Evolutionary conservation across 2,329 filamentous ascomycete species (phyloP).

Genomic region (Leptographium galeiforme): DNA sequence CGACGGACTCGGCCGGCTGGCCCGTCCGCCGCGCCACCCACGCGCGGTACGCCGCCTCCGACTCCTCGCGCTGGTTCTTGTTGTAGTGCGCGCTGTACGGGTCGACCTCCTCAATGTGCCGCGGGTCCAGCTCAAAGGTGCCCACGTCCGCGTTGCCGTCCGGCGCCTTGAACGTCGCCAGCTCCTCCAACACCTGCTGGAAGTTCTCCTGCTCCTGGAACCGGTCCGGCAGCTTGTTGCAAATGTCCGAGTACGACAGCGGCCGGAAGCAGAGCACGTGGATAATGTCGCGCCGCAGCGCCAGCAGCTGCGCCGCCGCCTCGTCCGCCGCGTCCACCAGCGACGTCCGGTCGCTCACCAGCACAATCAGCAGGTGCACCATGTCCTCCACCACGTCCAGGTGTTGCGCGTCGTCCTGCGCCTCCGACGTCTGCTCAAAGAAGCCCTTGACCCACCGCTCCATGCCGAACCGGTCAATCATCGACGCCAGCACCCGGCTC

Average conservation of each 20-base stretch:
- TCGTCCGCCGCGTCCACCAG: slow-evolving; percentile 53
- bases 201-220: slow-evolving; percentile 84
- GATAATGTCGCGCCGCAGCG: slow-evolving; percentile 77
- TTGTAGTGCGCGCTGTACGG: slow-evolving; percentile 94
- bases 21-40: slow-evolving; percentile 81
- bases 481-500: slow-evolving; percentile 70
- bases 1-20: slow-evolving; percentile 66
- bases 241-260: slow-evolving; percentile 85
- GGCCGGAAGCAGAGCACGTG: slow-evolving; percentile 96
- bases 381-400: slow-evolving; percentile 93
- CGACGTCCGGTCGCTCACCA: slow-evolving; percentile 78
- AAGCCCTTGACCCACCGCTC: slow-evolving; percentile 74
- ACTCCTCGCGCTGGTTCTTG: slow-evolving; percentile 93
- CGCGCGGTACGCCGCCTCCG: slow-evolving; percentile 76
- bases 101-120: slow-evolving; percentile 79
- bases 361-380: slow-evolving; percentile 79
- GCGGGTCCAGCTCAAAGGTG: slow-evolving; percentile 80
- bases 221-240: slow-evolving; percentile 72
- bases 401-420: slow-evolving; percentile 76
- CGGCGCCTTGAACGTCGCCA: slow-evolving; percentile 78
- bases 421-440: slow-evolving; percentile 58
- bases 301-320: slow-evolving; percentile 43
- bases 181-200: slow-evolving; percentile 67
- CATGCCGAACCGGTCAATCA: slow-evolving; percentile 85
- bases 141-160: slow-evolving; percentile 88